Conservation (phyloP, 768 basidiomycete species). For the Trametes villosa region DNA sequence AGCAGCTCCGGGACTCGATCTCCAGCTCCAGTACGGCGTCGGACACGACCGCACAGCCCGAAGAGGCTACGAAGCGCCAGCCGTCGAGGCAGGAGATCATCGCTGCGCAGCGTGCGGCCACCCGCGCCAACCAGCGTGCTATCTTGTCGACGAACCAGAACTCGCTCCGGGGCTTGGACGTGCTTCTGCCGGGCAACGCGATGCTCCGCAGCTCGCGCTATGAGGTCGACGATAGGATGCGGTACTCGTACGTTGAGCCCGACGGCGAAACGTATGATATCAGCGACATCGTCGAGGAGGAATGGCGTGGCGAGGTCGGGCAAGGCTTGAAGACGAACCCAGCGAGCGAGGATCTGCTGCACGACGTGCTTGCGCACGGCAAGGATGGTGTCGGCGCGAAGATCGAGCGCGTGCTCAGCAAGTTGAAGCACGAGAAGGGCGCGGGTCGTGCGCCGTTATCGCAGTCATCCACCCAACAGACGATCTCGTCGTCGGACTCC, state of each 20-base stretch:
- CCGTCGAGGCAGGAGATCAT: slow-evolving; percentile 87
- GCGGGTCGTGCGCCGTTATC: slow-evolving; percentile 32
- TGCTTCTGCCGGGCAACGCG: slow-evolving; percentile 82
- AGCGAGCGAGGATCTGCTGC: slow-evolving; percentile 64
- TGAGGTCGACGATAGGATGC: slow-evolving; percentile 70
- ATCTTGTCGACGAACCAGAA: slow-evolving; percentile 88
- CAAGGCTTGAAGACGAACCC: slow-evolving; percentile 26
- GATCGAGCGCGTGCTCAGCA: slow-evolving; percentile 73
- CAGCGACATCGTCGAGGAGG: slow-evolving; percentile 90
- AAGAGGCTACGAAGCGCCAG: slow-evolving; percentile 47
- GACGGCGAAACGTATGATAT: slow-evolving; percentile 94
- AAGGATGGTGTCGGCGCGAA: slow-evolving; percentile 69
- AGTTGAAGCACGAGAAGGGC: slow-evolving; percentile 68
- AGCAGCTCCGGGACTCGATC: slow-evolving; percentile 67
- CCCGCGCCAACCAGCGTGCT: slow-evolving; percentile 82
- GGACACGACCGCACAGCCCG: slow-evolving; percentile 40
- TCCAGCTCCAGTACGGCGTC: slow-evolving; percentile 61
- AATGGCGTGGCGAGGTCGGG: slow-evolving; percentile 59
- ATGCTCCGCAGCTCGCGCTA: slow-evolving; percentile 84
- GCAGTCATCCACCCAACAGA: slow-evolving; percentile 27
- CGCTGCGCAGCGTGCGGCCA: slow-evolving; percentile 87
- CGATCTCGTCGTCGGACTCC: slow-evolving; percentile 35
- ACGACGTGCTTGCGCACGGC: slow-evolving; percentile 62
- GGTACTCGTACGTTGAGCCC: slow-evolving; percentile 92
- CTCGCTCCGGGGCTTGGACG: slow-evolving; percentile 84